phyloP scores from a whole-genome alignment of 73 alveolate species.

The Blepharisma stoltei region DNA sequence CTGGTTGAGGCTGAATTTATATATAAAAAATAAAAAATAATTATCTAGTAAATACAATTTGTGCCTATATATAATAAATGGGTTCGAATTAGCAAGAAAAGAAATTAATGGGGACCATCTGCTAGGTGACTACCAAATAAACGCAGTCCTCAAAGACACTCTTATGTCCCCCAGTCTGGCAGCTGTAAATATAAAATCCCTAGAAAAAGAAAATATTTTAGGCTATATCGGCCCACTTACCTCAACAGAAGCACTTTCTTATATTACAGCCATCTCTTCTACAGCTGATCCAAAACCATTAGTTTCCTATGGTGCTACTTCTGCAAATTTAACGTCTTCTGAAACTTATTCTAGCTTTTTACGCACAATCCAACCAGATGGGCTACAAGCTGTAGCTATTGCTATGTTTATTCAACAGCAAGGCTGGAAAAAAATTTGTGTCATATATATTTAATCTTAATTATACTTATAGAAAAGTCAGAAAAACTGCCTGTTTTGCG shows the following conservation, averaged over 20 bases:
- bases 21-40: too few relatives aligned
- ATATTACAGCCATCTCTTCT: not conserved
- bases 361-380: slow-evolving; percentile 19
- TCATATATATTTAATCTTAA: too few relatives aligned
- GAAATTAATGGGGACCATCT: not conserved
- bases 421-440: slow-evolving; percentile 24
- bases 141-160: slow-evolving; percentile 1
- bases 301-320: not conserved
- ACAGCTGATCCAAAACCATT: not conserved
- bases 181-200: not conserved
- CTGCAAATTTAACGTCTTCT: not conserved
- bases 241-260: not conserved
- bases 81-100: slow-evolving; percentile 7
- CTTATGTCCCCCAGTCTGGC: not conserved
- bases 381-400: slow-evolving; percentile 27
- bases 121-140: not conserved
- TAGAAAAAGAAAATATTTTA: not conserved
- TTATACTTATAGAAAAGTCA: too few relatives aligned
- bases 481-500: too few relatives aligned
- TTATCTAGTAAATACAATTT: not conserved
- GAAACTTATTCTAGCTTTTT: not conserved
- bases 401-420: slow-evolving; percentile 12
- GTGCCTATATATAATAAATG: too few relatives aligned
- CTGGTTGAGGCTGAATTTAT: too few relatives aligned
- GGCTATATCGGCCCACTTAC: slow-evolving; percentile 17